phyloP scores from a whole-genome alignment of 2,329 filamentous ascomycete species.

The Pseudopyricularia cyperi region DNA sequence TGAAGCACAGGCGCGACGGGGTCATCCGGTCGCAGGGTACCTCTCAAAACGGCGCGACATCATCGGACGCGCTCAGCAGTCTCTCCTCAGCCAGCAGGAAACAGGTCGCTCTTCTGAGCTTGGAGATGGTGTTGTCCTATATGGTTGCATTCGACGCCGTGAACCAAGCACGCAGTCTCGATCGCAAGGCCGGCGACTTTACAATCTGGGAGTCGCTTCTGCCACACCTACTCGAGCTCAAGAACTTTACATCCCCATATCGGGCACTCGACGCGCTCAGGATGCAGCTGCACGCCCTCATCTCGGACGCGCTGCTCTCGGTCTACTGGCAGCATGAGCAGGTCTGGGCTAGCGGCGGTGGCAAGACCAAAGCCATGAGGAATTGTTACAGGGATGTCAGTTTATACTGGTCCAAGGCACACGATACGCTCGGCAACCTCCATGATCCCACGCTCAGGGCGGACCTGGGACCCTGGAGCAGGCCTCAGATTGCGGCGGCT shows the following conservation, averaged over 20 bases:
- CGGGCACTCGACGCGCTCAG: constrained; percentile 24
- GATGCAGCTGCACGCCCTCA: constrained; percentile 28
- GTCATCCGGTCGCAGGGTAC: constrained; percentile 16
- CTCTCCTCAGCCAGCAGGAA: constrained; percentile 21
- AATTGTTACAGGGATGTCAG: background rate
- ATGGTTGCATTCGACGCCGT: constrained; percentile 39
- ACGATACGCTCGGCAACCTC: background rate
- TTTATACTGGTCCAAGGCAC: background rate
- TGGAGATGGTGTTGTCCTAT: constrained; percentile 39
- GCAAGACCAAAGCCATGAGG: background rate
- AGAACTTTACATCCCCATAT: constrained; percentile 21
- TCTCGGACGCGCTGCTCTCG: constrained; percentile 27
- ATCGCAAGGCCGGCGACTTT: constrained; percentile 27
- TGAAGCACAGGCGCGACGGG: constrained; percentile 42
- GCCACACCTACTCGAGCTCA: constrained; percentile 28
- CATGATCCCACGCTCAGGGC: constrained; percentile 9
- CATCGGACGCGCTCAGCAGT: constrained; percentile 10
- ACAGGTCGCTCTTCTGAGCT: constrained; percentile 26
- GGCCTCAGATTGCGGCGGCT: constrained; percentile 28
- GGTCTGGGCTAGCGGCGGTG: background rate
- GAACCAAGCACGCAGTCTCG: constrained; percentile 28
- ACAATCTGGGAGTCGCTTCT: constrained; percentile 28
- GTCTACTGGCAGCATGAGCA: constrained; percentile 15
- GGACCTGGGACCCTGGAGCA: constrained; percentile 27
- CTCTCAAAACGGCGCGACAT: constrained; percentile 7